phyloP scores from a whole-genome alignment of 257 asterid genomes.

The Knoxia roxburghii region DNA sequence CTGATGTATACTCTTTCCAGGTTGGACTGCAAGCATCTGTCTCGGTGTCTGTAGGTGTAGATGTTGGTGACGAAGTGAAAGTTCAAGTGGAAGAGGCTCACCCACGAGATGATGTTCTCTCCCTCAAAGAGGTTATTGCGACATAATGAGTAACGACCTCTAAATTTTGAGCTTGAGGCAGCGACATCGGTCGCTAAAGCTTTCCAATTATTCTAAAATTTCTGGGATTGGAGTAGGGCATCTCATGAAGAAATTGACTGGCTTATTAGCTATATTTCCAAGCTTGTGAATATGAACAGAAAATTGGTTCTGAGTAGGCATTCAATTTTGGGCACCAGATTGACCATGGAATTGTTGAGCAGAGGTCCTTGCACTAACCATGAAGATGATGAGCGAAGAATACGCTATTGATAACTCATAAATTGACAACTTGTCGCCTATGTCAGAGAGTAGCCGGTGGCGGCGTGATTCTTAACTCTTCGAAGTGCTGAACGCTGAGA shows the following conservation, averaged over 20 bases:
- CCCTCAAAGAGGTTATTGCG: conserved; percentile 52
- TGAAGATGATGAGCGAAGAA: not conserved
- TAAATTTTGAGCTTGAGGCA: not conserved
- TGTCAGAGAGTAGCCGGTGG: not conserved
- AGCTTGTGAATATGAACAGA: not conserved
- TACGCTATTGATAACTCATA: not conserved
- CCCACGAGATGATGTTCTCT: conserved; percentile 81
- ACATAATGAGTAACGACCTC: conserved; percentile 18
- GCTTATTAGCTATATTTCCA: not conserved
- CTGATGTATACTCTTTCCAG: conserved; percentile 33
- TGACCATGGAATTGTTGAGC: not conserved
- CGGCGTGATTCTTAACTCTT: not conserved
- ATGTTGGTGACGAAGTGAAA: conserved; percentile 74
- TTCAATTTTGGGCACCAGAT: conserved; percentile 3
- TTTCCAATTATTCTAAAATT: not conserved
- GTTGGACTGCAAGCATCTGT: conserved; percentile 78
- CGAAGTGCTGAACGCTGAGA: not conserved
- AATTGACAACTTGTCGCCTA: not conserved
- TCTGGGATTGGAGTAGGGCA: not conserved
- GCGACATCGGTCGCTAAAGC: not conserved
- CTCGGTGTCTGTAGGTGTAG: conserved; percentile 73
- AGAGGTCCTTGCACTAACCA: not conserved
- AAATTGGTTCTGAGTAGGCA: not conserved
- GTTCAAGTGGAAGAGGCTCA: conserved; percentile 77
- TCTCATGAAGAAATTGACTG: conserved; percentile 2